These are phyloP conservation scores for Metarhizium album DNA, from an alignment of 2,329 filamentous ascomycete species.

Conservation along the genomic window DNA sequence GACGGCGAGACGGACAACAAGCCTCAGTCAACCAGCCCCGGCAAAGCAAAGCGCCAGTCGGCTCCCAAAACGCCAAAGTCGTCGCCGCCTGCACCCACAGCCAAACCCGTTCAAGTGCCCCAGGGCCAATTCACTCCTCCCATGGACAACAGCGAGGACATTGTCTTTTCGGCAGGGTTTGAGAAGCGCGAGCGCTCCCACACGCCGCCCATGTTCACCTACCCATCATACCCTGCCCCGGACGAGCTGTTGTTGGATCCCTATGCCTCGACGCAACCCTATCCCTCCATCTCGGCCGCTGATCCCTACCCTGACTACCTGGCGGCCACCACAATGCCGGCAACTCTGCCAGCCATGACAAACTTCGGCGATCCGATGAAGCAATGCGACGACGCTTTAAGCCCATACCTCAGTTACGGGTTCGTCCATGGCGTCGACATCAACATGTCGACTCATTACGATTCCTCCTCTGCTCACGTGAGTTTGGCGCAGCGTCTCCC, in stretches of 20 bases:
- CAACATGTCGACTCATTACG: slow-evolving; percentile 49
- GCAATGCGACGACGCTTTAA: slow-evolving; percentile 45
- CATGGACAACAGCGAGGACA: slow-evolving; percentile 51
- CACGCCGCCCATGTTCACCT: slow-evolving; percentile 58
- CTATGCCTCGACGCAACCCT: slow-evolving; percentile 43
- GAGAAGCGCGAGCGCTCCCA: slow-evolving; percentile 59
- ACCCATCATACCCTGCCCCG: slow-evolving; percentile 55
- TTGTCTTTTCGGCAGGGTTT: slow-evolving; percentile 47
- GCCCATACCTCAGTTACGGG: slow-evolving; percentile 57
- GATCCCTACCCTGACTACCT: slow-evolving; percentile 48
- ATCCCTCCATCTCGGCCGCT: slow-evolving; percentile 39
- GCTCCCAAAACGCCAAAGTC: slow-evolving; percentile 14
- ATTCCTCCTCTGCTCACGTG: slow-evolving; percentile 65
- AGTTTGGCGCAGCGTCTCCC: slow-evolving; percentile 37
- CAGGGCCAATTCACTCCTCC: slow-evolving; percentile 52
- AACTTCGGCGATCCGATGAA: slow-evolving; percentile 49
- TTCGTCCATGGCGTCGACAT: slow-evolving; percentile 57
- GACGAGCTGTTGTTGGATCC: slow-evolving; percentile 53
- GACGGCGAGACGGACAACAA: slow-evolving; percentile 35
- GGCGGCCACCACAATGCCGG: slow-evolving; percentile 38
- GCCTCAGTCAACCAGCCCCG: slow-evolving; percentile 20
- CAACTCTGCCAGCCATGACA: slow-evolving; percentile 54
- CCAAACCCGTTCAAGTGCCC: slow-evolving; percentile 27
- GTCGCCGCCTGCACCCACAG: slow-evolving; percentile 16
- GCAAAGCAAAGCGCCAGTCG: slow-evolving; percentile 29